Evolutionary conservation across 768 basidiomycete species (phyloP), one percentile per base, ranked within the genome.

Genomic region (Pleurotus sapidus): DNA sequence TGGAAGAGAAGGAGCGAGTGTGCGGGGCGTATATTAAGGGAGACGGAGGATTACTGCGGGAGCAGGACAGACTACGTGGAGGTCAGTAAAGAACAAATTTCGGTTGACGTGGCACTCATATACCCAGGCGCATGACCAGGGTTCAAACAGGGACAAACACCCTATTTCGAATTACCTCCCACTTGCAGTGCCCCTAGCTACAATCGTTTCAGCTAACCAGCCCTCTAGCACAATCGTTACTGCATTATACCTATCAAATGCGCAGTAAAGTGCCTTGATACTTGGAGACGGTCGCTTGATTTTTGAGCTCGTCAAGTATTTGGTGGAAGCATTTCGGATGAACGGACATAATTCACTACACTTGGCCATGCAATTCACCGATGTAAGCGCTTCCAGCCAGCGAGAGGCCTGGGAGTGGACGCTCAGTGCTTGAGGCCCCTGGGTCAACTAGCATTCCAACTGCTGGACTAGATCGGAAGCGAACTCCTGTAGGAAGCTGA

Each of bases 61-160:
- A 42, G 70, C 72, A 73, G 72, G 72, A 73, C 71, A 65, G 64
- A 66, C 61, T 68, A 71, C 71, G 71, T 72, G 71, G 70, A 65
- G 49, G 63, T 63, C 70, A 34, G 70, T 70, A 45, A 61, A 58
- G 67, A 66, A 55, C 55, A 4, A 17, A 9, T 0, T 15, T 12
- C 48, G 46, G 49, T 51, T 51, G 59, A 58, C 63, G 65, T 68
- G 66, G 64, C 64, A 58, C 38, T 42, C 14, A 39, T 30, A 54
- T 54, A 54, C 20, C 20, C 37, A n/a, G 17, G 37, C 34, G n/a
- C 14, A 40, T 25, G 27, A 15, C 49, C 49, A 50, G 25, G 25
- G 30, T 9, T 8, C 37, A 54, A 54, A 54, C 39, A 54, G 37
- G 51, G 37, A 38, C 51, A 54, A 54, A 54, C 20, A 54, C 20